Evolutionary conservation across 75 land plant species (phyloP).

Genomic region (Sequoia sempervirens): DNA sequence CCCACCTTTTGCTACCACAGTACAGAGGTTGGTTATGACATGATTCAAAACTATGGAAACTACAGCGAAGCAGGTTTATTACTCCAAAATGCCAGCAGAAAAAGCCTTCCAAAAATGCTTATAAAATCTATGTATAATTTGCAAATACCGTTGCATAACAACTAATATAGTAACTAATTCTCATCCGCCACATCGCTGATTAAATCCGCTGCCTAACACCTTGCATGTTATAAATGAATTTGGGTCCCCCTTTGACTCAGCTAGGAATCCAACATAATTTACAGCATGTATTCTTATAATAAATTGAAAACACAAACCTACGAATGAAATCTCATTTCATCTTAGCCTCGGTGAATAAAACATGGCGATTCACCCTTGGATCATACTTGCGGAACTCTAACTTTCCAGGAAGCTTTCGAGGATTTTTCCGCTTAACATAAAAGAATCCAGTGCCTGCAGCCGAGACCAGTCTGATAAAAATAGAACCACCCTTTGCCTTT

Average conservation of each 20-base stretch:
- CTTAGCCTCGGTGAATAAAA: constrained; percentile 84
- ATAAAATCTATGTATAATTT: not conserved
- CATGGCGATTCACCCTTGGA: constrained; percentile 79
- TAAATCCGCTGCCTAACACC: not conserved
- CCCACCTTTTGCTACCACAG: not conserved
- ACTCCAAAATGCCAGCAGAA: too few species aligned
- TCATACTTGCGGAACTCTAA: constrained; percentile 89
- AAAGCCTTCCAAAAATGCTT: not conserved
- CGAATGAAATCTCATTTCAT: constrained; percentile 45
- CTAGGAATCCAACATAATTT: not conserved
- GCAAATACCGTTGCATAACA: not conserved
- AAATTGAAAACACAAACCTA: not conserved
- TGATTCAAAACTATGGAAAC: not conserved
- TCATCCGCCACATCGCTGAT: not conserved
- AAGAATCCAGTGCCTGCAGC: constrained; percentile 91
- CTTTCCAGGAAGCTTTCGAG: constrained; percentile 60
- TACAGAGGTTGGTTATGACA: not conserved
- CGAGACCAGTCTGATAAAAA: constrained; percentile 71
- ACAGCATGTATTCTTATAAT: not conserved
- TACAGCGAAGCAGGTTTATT: too few species aligned
- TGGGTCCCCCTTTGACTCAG: not conserved
- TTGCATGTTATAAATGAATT: not conserved
- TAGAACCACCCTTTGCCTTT: constrained; percentile 68
- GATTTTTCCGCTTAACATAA: constrained; percentile 82
- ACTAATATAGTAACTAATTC: not conserved